These are phyloP conservation scores for Trypanosoma avium DNA, from an alignment of 208 protist genomes.

Conservation along the genomic window DNA sequence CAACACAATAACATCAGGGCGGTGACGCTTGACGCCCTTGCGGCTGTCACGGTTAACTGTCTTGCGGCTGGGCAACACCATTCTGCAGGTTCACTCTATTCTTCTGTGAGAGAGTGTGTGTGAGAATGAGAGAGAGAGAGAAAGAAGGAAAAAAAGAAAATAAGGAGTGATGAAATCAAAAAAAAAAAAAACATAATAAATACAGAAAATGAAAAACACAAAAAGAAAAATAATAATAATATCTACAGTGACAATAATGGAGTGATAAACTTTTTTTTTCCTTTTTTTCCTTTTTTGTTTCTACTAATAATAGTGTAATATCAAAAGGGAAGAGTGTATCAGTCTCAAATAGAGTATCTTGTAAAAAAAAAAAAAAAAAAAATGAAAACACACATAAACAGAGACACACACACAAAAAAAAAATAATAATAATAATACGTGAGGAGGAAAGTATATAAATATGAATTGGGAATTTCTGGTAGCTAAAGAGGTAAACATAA, in stretches of 20 bases:
- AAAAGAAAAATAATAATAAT: not conserved
- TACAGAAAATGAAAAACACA: not conserved
- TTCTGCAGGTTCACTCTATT: slow-evolving; percentile 32
- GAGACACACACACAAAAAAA: too few relatives aligned
- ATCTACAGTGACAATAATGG: not conserved
- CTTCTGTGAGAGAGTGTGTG: not conserved
- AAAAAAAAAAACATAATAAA: slow-evolving; percentile 17
- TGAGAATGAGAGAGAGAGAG: slow-evolving; percentile 11
- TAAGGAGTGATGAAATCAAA: slow-evolving; percentile 2
- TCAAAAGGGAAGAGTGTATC: not conserved
- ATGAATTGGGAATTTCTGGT: too few relatives aligned
- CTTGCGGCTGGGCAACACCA: slow-evolving; percentile 76
- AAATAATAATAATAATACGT: too few relatives aligned
- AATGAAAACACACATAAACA: too few relatives aligned
- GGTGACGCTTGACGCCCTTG: slow-evolving; percentile 79
- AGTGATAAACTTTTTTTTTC: too few relatives aligned
- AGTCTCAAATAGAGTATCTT: not conserved
- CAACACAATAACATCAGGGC: slow-evolving; percentile 93
- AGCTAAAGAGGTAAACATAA: too few relatives aligned
- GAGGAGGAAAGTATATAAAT: too few relatives aligned
- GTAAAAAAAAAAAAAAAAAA: not conserved
- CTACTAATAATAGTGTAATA: too few relatives aligned
- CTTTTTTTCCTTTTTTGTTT: too few relatives aligned
- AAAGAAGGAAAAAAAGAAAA: not conserved
- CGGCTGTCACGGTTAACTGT: slow-evolving; percentile 55